Evolutionary conservation across 164 flowering plant genomes (phyloP), one percentile per base, ranked within the genome.

Genomic region (Tinospora cordifolia): DNA sequence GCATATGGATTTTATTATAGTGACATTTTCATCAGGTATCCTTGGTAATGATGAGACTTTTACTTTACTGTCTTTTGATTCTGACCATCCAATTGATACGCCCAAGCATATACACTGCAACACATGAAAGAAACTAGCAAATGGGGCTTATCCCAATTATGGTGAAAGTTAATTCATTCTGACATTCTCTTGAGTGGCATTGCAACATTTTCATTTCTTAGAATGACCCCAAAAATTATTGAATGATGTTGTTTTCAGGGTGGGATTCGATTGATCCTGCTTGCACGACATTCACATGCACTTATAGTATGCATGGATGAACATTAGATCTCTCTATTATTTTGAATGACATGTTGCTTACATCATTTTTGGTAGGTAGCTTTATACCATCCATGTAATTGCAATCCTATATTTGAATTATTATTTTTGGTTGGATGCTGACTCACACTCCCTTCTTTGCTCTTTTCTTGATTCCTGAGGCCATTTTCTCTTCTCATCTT

Each of bases 371-470:
- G 69, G 30, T 21, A 21, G 38, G 72, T 66, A 47, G 59, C 58
- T 65, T 71, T 66, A 58, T 57, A 63, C 40, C 22, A 68, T 72
- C 30, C 62, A 34, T 73, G 44, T 68, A 75, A 65, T 72, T 69
- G 75, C 30, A 30, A 72, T 59, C 47, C 72, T 75, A 49, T 64
- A 67, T 70, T 72, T 71, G 66, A 69, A 74, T 77, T 71, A 75
- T 80, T 72, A 26, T 8, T 66, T 80, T 72, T 77, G 71, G 82
- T 84, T 82, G 82, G 87, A 84, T 78, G 74, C 69, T 75, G 90
- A 88, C 80, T 81, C 84, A 82, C 78, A n/a, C n/a, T n/a, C n/a
- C n/a, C n/a, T n/a, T n/a, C n/a, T 80, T 71, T 76, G 65, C 75
- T 62, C 82, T 82, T 84, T 85, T 80, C 62, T 69, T 70, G 89